These are phyloP conservation scores for Cutaneotrichosporon cutaneum DNA, from an alignment of 1,284 basidiomycete genomes.

Conservation along the genomic window DNA sequence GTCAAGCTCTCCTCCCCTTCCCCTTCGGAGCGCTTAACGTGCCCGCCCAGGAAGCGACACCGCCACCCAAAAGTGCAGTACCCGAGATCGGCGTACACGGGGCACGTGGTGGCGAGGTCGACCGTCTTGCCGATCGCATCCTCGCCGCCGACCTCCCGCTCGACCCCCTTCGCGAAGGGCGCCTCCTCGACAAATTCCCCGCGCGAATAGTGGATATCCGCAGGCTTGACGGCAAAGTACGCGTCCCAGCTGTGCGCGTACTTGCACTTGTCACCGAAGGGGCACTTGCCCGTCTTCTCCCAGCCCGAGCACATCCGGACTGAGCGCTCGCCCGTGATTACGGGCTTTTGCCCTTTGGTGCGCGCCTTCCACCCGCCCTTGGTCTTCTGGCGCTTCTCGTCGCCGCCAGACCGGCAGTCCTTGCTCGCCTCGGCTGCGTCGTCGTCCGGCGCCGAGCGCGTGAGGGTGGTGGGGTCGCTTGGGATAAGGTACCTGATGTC, in stretches of 20 bases:
- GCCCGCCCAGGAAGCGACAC: conserved; percentile 84
- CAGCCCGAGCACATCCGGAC: conserved; percentile 43
- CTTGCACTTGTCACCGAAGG: conserved; percentile 58
- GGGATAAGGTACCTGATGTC: conserved; percentile 56
- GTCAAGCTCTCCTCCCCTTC: conserved; percentile 11
- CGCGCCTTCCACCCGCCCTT: conserved; percentile 66
- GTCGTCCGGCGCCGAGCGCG: conserved; percentile 53
- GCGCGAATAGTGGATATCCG: conserved; percentile 66
- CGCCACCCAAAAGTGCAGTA: conserved; percentile 84
- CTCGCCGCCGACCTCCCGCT: neutral
- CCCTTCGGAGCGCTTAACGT: conserved; percentile 53
- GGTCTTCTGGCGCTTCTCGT: conserved; percentile 51
- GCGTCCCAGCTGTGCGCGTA: conserved; percentile 73
- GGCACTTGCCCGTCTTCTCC: conserved; percentile 40
- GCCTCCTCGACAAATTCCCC: conserved; percentile 54
- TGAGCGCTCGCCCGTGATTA: conserved; percentile 49
- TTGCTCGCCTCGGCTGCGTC: conserved; percentile 64
- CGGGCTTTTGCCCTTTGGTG: conserved; percentile 72
- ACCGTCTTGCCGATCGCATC: conserved; percentile 29
- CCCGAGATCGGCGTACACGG: conserved; percentile 70
- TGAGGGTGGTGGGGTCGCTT: conserved; percentile 8
- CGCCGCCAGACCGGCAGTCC: conserved; percentile 25
- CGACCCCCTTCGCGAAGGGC: conserved; percentile 46
- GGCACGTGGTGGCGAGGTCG: conserved; percentile 58
- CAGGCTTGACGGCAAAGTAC: conserved; percentile 74